These are phyloP conservation scores for Phytophthora palmivora DNA, from an alignment of 352 stramenopile species.

Conservation along the genomic window DNA sequence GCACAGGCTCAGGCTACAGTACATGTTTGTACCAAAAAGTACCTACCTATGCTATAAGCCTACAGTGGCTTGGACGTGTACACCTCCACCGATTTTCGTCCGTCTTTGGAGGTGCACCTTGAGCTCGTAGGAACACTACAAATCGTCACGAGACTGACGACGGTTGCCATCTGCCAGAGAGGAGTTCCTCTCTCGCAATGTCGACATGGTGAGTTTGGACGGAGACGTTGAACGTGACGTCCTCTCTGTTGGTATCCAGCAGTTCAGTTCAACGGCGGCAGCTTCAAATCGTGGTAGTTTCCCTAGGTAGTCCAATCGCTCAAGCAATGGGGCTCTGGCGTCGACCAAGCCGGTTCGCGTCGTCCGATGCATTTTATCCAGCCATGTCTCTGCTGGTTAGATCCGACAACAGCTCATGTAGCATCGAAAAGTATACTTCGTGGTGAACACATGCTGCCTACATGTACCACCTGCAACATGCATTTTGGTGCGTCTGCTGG, in stretches of 20 bases:
- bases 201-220: conserved; percentile 5
- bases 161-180: conserved; percentile 22
- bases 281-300: conserved; percentile 26
- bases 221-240: conserved; percentile 21
- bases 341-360: conserved; percentile 33
- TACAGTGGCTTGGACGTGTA: not conserved
- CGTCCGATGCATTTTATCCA: conserved; percentile 11
- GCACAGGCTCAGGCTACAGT: conserved; percentile 2
- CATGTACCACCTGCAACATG: conserved; percentile 3
- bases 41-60: not conserved
- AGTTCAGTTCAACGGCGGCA: conserved; percentile 14
- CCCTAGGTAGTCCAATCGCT: conserved; percentile 2
- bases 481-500: conserved; percentile 21
- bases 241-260: conserved; percentile 23
- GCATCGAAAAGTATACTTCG: conserved; percentile 15
- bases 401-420: conserved; percentile 8
- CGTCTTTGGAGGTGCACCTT: conserved; percentile 24
- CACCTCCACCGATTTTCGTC: conserved; percentile 15
- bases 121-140: conserved; percentile 13
- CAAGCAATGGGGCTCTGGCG: conserved; percentile 5
- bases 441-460: conserved; percentile 1
- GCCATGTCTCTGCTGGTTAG: conserved; percentile 22
- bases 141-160: conserved; percentile 34
- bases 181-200: conserved; percentile 21
- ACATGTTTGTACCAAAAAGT: conserved; percentile 1